Conservation (phyloP, 768 basidiomycete species). For the Lactarius vividus region DNA sequence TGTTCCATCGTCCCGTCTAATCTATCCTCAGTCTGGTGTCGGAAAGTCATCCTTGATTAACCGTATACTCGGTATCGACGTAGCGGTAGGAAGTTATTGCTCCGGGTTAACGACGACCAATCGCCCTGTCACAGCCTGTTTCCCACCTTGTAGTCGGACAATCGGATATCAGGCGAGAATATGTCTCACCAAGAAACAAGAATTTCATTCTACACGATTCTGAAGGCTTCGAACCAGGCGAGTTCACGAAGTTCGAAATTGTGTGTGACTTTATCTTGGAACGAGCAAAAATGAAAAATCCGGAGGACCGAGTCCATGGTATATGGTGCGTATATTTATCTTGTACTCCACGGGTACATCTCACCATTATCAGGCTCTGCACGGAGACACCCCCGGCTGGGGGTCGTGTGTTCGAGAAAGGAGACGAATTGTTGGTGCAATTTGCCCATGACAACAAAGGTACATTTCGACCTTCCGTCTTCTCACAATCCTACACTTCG, state of each 20-base stretch:
- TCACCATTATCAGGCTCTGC: background rate
- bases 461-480: background rate
- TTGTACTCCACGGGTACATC: background rate
- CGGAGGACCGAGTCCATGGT: background rate
- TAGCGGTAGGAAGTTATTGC: background rate
- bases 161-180: background rate
- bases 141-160: background rate
- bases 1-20: background rate
- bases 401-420: background rate
- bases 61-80: background rate
- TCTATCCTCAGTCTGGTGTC: background rate
- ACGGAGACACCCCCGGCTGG: background rate
- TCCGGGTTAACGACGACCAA: background rate
- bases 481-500: too few relatives aligned
- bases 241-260: background rate
- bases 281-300: background rate
- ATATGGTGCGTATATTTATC: background rate
- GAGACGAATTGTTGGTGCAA: background rate
- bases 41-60: constrained; percentile 7
- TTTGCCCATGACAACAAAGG: background rate
- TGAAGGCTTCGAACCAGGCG: background rate
- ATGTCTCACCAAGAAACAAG: background rate
- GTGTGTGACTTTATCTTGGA: background rate
- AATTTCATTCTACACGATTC: background rate
- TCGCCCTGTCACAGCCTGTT: background rate